Base-by-base conservation (phyloP, 2,329 filamentous ascomycete species). In the Aureobasidium uvarum region DNA sequence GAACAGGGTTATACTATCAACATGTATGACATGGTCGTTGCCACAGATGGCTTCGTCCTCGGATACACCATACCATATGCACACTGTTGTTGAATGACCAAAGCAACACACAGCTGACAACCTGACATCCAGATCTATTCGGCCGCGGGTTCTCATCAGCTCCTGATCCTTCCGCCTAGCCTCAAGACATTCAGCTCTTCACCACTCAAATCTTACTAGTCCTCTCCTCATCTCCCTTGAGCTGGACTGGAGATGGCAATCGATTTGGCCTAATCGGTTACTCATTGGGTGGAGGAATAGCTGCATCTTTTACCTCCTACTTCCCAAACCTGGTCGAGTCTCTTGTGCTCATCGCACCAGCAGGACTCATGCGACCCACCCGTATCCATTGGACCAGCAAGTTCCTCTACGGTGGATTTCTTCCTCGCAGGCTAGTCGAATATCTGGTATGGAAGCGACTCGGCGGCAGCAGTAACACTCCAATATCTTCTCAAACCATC, bases 131-230 rank as follows among this genome's bases (percentile, higher is more conserved):
- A 86, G 89, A 91, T 72, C 81, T 91, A 51, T 90, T 89, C 69
- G 91, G 90, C 25, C 83, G 92, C 70, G 92, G 92, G 10, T 95
- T 90, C 73, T 90, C 87, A 0, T 89, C 92, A 72, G 83, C 83
- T 1, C 89, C 90, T 0, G 81, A 84, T 43, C 89, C 90, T 0
- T 80, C 81, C 31, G 84, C 88, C 69, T 79, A 91, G 18, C 85
- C 86, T 5, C 89, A 94, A 72, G 88, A 93, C 73, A 83, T 85
- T n/a, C 83, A 85, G 16, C 84, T 96, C 8, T 95, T 91, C 77
- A 82, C 84, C 3, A 83, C 86, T 3, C 89, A 94, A 75, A 87
- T 92, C 64, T 81, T 92, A 46, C 82, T 90, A 33, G 89, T 84
- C 16, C 78, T 94, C 13, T 82, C 85, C 31, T 92, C 89, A 1